A percentile compares a stretch with the other conserved stretches of the same genome.
Conservation (phyloP, 805 yeast species). For the Schizosaccharomyces osmophilus region DNA sequence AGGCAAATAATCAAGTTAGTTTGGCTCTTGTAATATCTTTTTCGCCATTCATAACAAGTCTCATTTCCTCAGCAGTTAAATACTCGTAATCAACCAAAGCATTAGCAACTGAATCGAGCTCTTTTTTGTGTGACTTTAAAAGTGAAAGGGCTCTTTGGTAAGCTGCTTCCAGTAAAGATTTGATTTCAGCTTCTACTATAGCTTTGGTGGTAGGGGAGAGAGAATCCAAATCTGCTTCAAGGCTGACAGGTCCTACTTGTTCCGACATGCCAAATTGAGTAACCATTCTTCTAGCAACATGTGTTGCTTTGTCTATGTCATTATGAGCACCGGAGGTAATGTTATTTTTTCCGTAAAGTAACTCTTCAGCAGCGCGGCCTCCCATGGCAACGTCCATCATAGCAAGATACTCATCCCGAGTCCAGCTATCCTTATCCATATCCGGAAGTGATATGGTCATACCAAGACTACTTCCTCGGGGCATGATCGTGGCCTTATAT, state of each 20-base stretch:
- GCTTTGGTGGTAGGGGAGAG: slow-evolving; percentile 56
- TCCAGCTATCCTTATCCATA: slow-evolving; percentile 89
- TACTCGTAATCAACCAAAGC: slow-evolving; percentile 92
- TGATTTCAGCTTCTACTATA: slow-evolving; percentile 78
- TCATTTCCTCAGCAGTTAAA: slow-evolving; percentile 72
- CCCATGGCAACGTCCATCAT: slow-evolving; percentile 96
- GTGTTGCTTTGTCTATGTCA: slow-evolving; percentile 72
- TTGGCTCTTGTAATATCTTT: slow-evolving; percentile 10
- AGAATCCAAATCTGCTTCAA: slow-evolving; percentile 21
- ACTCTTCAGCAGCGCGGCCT: slow-evolving; percentile 90
- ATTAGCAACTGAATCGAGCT: slow-evolving; percentile 68
- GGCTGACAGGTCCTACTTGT: slow-evolving; percentile 75
- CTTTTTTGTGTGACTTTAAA: slow-evolving; percentile 35
- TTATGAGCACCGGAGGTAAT: slow-evolving; percentile 91
- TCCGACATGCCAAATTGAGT: slow-evolving; percentile 92
- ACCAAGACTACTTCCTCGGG: slow-evolving; percentile 92
- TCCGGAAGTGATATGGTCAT: slow-evolving; percentile 93
- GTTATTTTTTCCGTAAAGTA: slow-evolving; percentile 70
- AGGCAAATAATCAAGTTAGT: no score
- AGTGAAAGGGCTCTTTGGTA: slow-evolving; percentile 57
- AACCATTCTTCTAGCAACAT: slow-evolving; percentile 89
- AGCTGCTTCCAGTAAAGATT: slow-evolving; percentile 45
- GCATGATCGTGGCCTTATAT: slow-evolving; percentile 88
- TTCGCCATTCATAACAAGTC: slow-evolving; percentile 62
- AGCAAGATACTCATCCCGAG: slow-evolving; percentile 71